These are phyloP conservation scores for Hypoxylon rickii DNA, from an alignment of 495 filamentous ascomycete genomes.

Conservation along the genomic window DNA sequence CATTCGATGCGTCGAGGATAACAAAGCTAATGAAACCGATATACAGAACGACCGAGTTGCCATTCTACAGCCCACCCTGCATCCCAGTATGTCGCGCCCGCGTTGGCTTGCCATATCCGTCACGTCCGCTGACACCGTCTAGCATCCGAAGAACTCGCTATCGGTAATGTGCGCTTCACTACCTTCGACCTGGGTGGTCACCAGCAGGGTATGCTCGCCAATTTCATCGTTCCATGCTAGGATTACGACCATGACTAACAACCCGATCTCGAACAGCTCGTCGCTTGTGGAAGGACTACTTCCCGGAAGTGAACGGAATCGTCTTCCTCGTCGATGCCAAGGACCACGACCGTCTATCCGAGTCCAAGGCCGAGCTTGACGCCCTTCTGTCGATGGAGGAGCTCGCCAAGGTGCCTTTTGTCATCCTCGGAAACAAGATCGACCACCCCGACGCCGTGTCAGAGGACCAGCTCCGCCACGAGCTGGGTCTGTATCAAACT, in stretches of 20 bases:
- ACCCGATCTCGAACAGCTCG: constrained; percentile 62
- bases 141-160: constrained; percentile 95
- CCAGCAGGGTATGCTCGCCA: constrained; percentile 78
- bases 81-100: constrained; percentile 70
- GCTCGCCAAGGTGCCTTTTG: constrained; percentile 88
- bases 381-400: constrained; percentile 94
- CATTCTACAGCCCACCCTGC: constrained; percentile 85
- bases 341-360: constrained; percentile 89
- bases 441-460: constrained; percentile 93
- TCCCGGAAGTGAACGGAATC: constrained; percentile 97
- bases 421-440: constrained; percentile 97
- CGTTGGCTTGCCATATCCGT: constrained; percentile 18
- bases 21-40: constrained; percentile 14
- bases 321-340: constrained; percentile 98
- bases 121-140: constrained; percentile 25
- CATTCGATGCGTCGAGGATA: not conserved
- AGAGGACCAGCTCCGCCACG: constrained; percentile 90
- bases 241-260: constrained; percentile 3
- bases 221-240: not conserved
- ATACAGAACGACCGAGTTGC: constrained; percentile 89
- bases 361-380: constrained; percentile 96
- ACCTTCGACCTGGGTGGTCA: constrained; percentile 98
- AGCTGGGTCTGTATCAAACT: constrained; percentile 91
- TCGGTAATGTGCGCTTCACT: constrained; percentile 95
- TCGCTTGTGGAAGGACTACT: constrained; percentile 97